phyloP scores from a whole-genome alignment of 768 basidiomycete species.

The Kwoniella dendrophila region DNA sequence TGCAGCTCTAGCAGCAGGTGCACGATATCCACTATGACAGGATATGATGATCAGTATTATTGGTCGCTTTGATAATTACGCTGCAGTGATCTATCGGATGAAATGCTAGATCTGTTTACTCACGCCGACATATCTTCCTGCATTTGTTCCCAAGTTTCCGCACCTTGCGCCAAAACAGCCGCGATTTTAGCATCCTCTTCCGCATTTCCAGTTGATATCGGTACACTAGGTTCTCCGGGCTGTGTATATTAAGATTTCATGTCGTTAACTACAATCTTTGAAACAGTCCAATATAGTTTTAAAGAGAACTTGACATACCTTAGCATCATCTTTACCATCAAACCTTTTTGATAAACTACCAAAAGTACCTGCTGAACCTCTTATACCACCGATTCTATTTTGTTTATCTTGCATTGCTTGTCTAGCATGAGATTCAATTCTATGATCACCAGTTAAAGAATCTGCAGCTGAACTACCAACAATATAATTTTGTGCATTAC shows the following conservation, averaged over 20 bases:
- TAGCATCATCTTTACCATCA: constrained; percentile 73
- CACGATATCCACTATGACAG: constrained; percentile 17
- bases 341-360: constrained; percentile 79
- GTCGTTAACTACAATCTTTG: background rate
- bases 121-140: constrained; percentile 99
- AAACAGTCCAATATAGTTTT: background rate
- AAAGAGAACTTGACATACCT: constrained; percentile 18
- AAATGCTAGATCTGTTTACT: constrained; percentile 60
- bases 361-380: constrained; percentile 36
- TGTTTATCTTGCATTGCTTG: constrained; percentile 48
- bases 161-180: constrained; percentile 96
- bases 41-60: background rate
- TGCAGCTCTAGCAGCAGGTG: constrained; percentile 25
- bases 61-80: background rate
- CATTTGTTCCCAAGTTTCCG: constrained; percentile 95
- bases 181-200: constrained; percentile 95
- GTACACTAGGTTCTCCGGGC: constrained; percentile 24
- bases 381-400: constrained; percentile 24
- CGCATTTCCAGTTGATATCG: constrained; percentile 57
- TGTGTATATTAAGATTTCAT: background rate
- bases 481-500: constrained; percentile 58
- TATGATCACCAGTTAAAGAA: constrained; percentile 64
- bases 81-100: background rate
- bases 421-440: constrained; percentile 47
- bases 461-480: constrained; percentile 49